These are phyloP conservation scores for Daldinia bambusicola DNA, from an alignment of 495 filamentous ascomycete genomes.

Conservation along the genomic window DNA sequence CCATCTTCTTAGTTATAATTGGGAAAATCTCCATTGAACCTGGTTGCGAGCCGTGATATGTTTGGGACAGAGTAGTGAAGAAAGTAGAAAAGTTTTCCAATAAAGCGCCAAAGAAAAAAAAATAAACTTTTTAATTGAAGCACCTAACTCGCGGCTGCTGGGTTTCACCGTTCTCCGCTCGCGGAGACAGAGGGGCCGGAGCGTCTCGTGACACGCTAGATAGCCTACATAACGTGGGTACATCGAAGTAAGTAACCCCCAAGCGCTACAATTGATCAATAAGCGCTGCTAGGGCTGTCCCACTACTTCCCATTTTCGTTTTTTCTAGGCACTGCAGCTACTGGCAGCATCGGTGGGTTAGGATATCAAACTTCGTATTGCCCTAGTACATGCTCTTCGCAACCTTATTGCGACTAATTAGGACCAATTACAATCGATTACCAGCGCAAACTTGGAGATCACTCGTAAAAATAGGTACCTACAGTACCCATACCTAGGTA, in stretches of 20 bases:
- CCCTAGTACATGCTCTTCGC: conserved; percentile 10
- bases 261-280: not conserved
- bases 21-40: not conserved
- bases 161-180: conserved; percentile 1
- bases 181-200: not conserved
- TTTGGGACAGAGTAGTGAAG: not conserved
- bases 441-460: not conserved
- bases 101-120: not conserved
- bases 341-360: not conserved
- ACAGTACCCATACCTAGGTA: too few species aligned
- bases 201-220: not conserved
- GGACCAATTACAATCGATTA: not conserved
- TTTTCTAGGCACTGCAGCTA: not conserved
- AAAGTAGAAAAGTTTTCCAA: not conserved
- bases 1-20: not conserved
- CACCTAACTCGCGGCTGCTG: not conserved
- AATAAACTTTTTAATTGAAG: not conserved
- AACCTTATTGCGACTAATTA: not conserved
- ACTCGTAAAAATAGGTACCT: conserved; percentile 9
- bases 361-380: conserved; percentile 27
- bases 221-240: not conserved
- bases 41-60: not conserved
- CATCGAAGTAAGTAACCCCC: not conserved
- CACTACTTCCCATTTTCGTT: conserved; percentile 1
- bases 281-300: conserved; percentile 2